A percentile compares a stretch with the other conserved stretches of the same genome.
Evolutionary conservation across 257 asterid species (phyloP).

Genomic region (Solanum tacnaense): DNA sequence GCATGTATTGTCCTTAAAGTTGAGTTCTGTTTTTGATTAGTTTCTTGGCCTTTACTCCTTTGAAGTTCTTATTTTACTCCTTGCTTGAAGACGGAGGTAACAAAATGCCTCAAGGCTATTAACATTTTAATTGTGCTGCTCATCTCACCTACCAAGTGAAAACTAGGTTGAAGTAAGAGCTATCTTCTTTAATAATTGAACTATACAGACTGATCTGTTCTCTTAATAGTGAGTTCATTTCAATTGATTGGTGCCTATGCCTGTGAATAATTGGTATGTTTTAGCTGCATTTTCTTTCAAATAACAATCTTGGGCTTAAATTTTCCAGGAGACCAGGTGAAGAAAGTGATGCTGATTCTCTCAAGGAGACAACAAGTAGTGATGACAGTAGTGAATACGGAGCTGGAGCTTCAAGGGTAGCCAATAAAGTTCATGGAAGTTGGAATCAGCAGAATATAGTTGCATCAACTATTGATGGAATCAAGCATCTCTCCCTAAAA

Average conservation of each 20-base stretch:
- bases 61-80: not conserved
- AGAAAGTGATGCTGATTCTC: constrained; percentile 77
- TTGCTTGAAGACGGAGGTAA: not conserved
- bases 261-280: not conserved
- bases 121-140: not conserved
- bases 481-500: constrained; percentile 21
- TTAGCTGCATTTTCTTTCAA: not conserved
- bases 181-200: not conserved
- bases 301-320: not conserved
- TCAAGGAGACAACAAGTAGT: constrained; percentile 65
- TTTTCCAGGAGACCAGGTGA: constrained; percentile 64
- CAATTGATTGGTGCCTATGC: not conserved
- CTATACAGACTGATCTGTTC: not conserved
- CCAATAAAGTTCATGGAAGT: constrained; percentile 20
- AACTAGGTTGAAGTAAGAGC: not conserved
- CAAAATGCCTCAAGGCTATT: not conserved
- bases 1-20: not conserved
- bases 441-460: constrained; percentile 24
- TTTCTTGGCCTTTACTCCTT: not conserved
- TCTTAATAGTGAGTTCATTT: not conserved
- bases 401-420: constrained; percentile 23
- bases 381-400: constrained; percentile 58
- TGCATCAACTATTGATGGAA: constrained; percentile 19
- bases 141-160: not conserved
- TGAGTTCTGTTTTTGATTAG: not conserved